Evolutionary conservation across 1,139 yeast species (phyloP), one percentile per base, ranked within the genome.

Genomic region (Candida anutae): DNA sequence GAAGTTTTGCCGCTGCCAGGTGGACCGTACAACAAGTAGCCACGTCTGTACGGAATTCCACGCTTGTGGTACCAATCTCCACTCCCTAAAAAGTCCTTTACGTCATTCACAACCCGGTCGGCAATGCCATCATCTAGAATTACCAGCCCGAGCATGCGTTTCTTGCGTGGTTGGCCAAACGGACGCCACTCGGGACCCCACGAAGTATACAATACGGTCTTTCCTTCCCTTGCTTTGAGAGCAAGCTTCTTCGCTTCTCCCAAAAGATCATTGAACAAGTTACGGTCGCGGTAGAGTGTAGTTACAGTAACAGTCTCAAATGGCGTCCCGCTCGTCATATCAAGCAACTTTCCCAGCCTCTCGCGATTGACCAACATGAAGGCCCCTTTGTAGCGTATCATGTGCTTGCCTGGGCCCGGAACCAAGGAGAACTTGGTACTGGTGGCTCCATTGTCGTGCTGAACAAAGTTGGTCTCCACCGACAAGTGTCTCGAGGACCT

Each of bases 101-200:
- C 88, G 46, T 90, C 99, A 1, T 48, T 46, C 4, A 83, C 52
- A 15, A 90, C 73, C 11, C 53, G 46, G 34, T 79, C 82, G 38
- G 77, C 75, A 26, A 90, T 61, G 1, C 85, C 90, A 21, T 69
- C 53, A 48, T 87, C 97, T 33, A 90, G 61, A 22, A 90, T 77
- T 11, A 90, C 99, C 10, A 94, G 82, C 5, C 83, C 90, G 21
- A 88, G 57, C 27, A 79, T 61, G 44, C 99, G 69, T 55, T 90
- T 88, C 42, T 79, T 79, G 39, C 96, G 69, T 2, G 99, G 97
- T 48, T 82, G 93, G 2, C 99, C 99, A 60, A 90, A 90, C 3
- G 95, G 95, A 43, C 98, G 68, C 99, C 99, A 90, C 48, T 90
- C 99, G 10, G 95, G 95, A 1, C 97, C 98, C 83, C 93, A 88